Evolutionary conservation across 1,139 yeast species (phyloP).

Genomic region (Candida tropicalis): DNA sequence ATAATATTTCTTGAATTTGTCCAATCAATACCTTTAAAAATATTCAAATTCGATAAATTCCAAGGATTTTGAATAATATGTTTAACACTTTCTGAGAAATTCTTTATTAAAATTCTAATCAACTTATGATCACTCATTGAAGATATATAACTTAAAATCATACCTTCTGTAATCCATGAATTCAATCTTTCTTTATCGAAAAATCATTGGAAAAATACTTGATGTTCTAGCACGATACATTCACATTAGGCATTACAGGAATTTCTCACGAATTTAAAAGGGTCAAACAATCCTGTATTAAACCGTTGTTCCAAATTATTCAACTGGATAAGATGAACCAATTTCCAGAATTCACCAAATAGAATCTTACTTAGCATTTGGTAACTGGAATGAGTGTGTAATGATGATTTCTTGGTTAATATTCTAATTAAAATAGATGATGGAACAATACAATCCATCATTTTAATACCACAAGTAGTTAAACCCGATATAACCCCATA

Average conservation of each 20-base stretch:
- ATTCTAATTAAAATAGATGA: conserved; percentile 34
- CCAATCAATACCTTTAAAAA: conserved; percentile 29
- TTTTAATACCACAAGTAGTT: conserved; percentile 43
- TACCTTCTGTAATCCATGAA: conserved; percentile 35
- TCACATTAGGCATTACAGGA: conserved; percentile 43
- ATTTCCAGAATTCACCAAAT: conserved; percentile 19
- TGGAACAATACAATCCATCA: conserved; percentile 43
- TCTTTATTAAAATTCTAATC: conserved; percentile 20
- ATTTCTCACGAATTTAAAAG: conserved; percentile 43
- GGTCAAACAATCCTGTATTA: conserved; percentile 40
- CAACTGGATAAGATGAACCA: conserved; percentile 19
- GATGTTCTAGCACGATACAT: conserved; percentile 44
- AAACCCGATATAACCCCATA: conserved; percentile 46
- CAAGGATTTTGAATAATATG: neutral
- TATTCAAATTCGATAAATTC: conserved; percentile 14
- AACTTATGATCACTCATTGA: conserved; percentile 43
- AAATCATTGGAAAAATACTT: conserved; percentile 34
- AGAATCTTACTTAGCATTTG: conserved; percentile 22
- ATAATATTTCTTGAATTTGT: conserved; percentile 37
- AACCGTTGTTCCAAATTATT: conserved; percentile 39
- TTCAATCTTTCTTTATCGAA: conserved; percentile 24
- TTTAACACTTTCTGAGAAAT: conserved; percentile 10
- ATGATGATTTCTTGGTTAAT: conserved; percentile 22
- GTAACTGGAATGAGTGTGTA: conserved; percentile 12
- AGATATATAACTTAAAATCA: conserved; percentile 41